Base-by-base conservation (phyloP, 83 land plant species). In the Larix sibirica region DNA sequence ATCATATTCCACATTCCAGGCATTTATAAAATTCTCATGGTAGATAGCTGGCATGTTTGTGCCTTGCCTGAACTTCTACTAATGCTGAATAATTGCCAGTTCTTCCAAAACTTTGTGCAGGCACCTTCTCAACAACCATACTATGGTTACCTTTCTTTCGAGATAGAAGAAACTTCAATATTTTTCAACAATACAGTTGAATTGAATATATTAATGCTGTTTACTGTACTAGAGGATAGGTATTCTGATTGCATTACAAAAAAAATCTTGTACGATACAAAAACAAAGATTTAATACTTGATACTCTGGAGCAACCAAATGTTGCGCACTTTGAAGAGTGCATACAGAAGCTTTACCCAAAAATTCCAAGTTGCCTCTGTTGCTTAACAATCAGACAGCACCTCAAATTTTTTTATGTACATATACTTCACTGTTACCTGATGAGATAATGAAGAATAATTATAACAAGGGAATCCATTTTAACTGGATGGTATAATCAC, bases 301-400 rank as follows among this genome's bases (percentile, higher is more conserved):
- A 71, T 71, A 16, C 16, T 40, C 77, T 73, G 77, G 54, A 73
- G 54, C 54, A n/a, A 42, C 77, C 54, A 73, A 38, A 73, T 50
- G 23, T 20, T 42, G 54, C 77, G n/a, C 56, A 42, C 44, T n/a
- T 28, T 66, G 13, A 21, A 66, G 16, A 66, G 38, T 13, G 70
- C 17, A 66, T 13, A 66, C 13, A 26, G 70, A 66, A 28, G 14
- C 77, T 73, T 73, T 73, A 73, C 77, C 77, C 77, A 73, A 73
- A 73, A 20, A 20, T 40, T 73, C 77, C 56, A 17, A 38, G n/a
- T 71, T 71, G 24, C 75, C 75, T 18, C 18, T 18, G 6, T 31
- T 69, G 33, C 74, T 33, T 9, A n/a, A 73, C 77, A 73, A 33
- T 16, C 20, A 8, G 76, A 36, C 76, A 42, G 6, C 17, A 71